phyloP scores from a whole-genome alignment of 768 basidiomycete species.

The Tephrocybe sp. region DNA sequence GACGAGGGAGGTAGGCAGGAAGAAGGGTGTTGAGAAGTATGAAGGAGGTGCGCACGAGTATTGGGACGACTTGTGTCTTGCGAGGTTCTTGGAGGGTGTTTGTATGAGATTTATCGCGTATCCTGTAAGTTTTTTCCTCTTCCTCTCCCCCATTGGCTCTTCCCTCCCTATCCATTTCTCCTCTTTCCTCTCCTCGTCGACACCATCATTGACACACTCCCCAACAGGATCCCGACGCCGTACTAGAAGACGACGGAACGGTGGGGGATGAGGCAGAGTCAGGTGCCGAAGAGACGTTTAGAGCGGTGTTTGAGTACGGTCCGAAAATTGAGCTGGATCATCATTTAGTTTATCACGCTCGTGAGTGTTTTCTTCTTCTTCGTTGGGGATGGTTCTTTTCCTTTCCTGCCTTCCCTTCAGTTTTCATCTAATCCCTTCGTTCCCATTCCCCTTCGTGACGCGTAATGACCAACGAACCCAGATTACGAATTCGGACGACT shows the following conservation, averaged over 20 bases:
- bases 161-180: no score
- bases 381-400: background rate
- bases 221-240: constrained; percentile 68
- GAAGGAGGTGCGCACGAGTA: constrained; percentile 50
- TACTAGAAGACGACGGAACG: constrained; percentile 36
- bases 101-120: constrained; percentile 83
- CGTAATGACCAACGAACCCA: no score
- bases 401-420: no score
- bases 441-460: no score
- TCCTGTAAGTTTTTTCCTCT: no score
- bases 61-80: constrained; percentile 86
- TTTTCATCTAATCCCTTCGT: no score
- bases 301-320: constrained; percentile 67
- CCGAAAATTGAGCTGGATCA: constrained; percentile 81
- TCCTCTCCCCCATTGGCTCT: no score
- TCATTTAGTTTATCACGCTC: constrained; percentile 83
- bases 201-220: no score
- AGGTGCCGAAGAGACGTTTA: constrained; percentile 55
- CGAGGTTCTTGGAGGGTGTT: constrained; percentile 80
- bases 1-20: no score
- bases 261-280: constrained; percentile 48
- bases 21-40: constrained; percentile 16
- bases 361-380: constrained; percentile 47
- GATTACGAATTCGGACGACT: constrained; percentile 89
- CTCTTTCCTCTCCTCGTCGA: no score